Percentiles rank a stretch among this genome's conserved stretches.
Evolutionary conservation across 768 basidiomycete species (phyloP).

Genomic region (Tulasnella sp.): DNA sequence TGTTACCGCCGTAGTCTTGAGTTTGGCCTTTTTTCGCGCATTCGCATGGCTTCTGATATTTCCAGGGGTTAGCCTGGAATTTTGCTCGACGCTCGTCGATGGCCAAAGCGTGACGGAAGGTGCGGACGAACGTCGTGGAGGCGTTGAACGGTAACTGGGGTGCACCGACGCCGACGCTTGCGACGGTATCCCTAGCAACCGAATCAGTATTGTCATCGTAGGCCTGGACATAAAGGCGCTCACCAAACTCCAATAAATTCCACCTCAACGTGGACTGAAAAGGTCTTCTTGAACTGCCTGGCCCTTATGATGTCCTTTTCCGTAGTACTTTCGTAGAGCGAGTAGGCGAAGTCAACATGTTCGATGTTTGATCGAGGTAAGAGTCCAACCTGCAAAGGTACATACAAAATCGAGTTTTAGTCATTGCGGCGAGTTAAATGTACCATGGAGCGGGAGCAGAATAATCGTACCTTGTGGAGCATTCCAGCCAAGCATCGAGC

Average conservation of each 20-base stretch:
- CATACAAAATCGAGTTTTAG: background rate
- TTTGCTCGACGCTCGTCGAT: constrained; percentile 31
- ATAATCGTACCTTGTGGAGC: constrained; percentile 28
- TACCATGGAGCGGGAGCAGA: too few relatives aligned
- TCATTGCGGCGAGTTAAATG: too few relatives aligned
- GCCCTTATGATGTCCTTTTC: constrained; percentile 20
- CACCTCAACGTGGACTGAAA: constrained; percentile 32
- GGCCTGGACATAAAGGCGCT: background rate
- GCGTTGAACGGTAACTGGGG: constrained; percentile 33
- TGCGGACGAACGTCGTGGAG: constrained; percentile 32
- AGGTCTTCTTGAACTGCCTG: constrained; percentile 33
- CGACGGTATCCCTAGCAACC: constrained; percentile 33
- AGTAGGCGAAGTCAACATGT: constrained; percentile 22
- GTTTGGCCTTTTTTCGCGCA: background rate
- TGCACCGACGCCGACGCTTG: constrained; percentile 32
- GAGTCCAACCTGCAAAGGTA: constrained; percentile 22
- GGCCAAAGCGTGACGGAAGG: constrained; percentile 34
- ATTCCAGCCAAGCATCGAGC: constrained; percentile 31
- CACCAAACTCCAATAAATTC: constrained; percentile 35
- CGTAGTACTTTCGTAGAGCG: constrained; percentile 17
- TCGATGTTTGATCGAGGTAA: constrained; percentile 20
- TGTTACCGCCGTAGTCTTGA: background rate
- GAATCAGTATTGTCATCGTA: background rate
- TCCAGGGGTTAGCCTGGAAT: constrained; percentile 29
- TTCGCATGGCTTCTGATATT: background rate